These are phyloP conservation scores for Hortaea werneckii DNA, from an alignment of 2,329 filamentous ascomycete genomes.

Conservation along the genomic window DNA sequence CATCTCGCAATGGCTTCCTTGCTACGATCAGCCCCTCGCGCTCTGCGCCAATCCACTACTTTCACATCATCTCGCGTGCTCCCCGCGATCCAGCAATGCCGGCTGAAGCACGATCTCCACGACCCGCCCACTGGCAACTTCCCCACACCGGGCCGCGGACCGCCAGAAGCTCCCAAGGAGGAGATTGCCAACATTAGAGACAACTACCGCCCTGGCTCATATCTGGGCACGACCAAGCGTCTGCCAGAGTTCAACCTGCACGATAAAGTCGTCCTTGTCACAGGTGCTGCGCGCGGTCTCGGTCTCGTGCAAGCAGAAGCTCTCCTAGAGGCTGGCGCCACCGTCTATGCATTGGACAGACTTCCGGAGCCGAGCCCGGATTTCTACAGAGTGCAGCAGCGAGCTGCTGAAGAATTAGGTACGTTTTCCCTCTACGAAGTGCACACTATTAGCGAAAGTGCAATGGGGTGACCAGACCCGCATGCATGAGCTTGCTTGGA, in stretches of 20 bases:
- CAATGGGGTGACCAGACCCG: no score
- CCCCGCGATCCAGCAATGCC: conserved; percentile 8
- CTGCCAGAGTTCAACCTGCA: conserved; percentile 68
- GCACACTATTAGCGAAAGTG: no score
- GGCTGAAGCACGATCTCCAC: conserved; percentile 18
- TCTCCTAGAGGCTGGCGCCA: conserved; percentile 65
- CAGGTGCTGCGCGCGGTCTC: conserved; percentile 61
- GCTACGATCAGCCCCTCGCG: conserved; percentile 11
- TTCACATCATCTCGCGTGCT: conserved; percentile 4
- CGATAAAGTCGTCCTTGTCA: conserved; percentile 56
- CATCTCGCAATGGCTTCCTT: conserved; percentile 11
- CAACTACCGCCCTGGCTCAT: conserved; percentile 21
- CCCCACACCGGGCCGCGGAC: conserved; percentile 17
- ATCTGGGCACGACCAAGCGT: conserved; percentile 27
- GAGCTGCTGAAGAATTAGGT: conserved; percentile 54
- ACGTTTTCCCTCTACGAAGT: background rate
- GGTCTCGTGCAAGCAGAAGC: conserved; percentile 66
- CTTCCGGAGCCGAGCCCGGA: conserved; percentile 48
- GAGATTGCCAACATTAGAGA: conserved; percentile 22
- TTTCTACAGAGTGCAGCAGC: conserved; percentile 55
- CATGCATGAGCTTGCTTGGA: no score
- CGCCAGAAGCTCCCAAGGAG: conserved; percentile 22
- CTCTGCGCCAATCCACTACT: conserved; percentile 6
- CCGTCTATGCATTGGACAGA: conserved; percentile 57
- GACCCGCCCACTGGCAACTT: conserved; percentile 23